Evolutionary conservation across 23 red algal species (phyloP).

Genomic region (Pyropia yezoensis): DNA sequence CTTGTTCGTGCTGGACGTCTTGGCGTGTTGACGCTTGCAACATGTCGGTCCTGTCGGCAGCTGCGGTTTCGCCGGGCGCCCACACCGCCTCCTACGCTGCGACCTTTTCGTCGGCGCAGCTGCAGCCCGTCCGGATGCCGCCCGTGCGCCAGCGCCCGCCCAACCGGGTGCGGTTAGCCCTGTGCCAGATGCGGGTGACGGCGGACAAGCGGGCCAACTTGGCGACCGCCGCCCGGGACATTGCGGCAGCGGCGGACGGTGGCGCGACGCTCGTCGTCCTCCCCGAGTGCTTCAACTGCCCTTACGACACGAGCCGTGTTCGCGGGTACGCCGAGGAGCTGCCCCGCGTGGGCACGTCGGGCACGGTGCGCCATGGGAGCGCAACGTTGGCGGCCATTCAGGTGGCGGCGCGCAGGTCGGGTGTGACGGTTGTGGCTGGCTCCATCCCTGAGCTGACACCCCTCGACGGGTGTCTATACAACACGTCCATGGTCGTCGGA

Average conservation of each 20-base stretch:
- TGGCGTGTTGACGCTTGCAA: too few relatives aligned
- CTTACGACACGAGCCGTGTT: slow-evolving; percentile 86
- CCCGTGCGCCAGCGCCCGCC: not conserved
- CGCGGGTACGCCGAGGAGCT: slow-evolving; percentile 72
- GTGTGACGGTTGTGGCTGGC: slow-evolving; percentile 80
- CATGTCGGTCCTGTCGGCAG: too few relatives aligned
- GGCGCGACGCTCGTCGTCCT: slow-evolving; percentile 72
- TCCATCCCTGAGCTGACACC: slow-evolving; percentile 68
- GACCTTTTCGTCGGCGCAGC: too few relatives aligned
- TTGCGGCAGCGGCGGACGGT: slow-evolving; percentile 27
- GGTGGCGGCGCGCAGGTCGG: slow-evolving; percentile 29
- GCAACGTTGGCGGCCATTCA: slow-evolving; percentile 62
- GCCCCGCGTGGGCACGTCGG: slow-evolving; percentile 11
- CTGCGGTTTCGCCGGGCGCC: too few relatives aligned
- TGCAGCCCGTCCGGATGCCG: too few relatives aligned
- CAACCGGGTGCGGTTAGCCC: slow-evolving; percentile 46
- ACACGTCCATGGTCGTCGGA: slow-evolving; percentile 68
- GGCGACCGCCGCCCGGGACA: slow-evolving; percentile 23
- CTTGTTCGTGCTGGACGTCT: too few relatives aligned
- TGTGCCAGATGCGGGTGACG: slow-evolving; percentile 78
- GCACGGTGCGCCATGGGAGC: slow-evolving; percentile 21
- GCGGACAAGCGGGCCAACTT: slow-evolving; percentile 56
- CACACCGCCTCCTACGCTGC: too few relatives aligned
- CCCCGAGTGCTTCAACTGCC: slow-evolving; percentile 96
- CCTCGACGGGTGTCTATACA: slow-evolving; percentile 63